phyloP scores from a whole-genome alignment of 2,329 filamentous ascomycete genomes.

The Fusarium fracticaudum region DNA sequence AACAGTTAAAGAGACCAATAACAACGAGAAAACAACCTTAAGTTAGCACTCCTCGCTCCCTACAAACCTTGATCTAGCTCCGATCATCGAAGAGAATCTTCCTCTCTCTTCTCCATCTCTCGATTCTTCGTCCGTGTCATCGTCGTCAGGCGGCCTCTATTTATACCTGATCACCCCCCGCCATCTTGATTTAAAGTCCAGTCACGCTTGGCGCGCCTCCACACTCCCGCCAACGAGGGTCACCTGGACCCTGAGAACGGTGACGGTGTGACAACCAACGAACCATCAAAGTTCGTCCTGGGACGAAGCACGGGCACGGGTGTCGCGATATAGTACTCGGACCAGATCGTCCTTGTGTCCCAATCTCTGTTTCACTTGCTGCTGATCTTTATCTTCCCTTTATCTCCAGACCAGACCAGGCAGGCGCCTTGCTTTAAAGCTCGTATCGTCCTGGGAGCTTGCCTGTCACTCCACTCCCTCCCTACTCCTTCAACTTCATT shows the following conservation, averaged over 20 bases:
- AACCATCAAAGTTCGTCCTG: slow-evolving; percentile 18
- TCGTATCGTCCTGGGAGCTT: not conserved
- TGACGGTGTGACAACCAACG: slow-evolving; percentile 37
- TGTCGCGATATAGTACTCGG: slow-evolving; percentile 15
- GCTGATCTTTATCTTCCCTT: not conserved
- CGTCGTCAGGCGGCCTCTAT: not conserved
- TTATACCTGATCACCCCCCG: slow-evolving; percentile 17
- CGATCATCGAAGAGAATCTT: not conserved
- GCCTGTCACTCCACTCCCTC: not conserved
- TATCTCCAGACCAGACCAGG: not conserved
- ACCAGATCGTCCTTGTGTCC: slow-evolving; percentile 5
- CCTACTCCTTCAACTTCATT: not conserved
- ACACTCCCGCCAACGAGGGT: slow-evolving; percentile 23
- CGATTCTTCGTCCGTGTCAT: not conserved
- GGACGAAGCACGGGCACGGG: slow-evolving; percentile 28
- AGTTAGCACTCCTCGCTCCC: not conserved
- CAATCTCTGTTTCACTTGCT: not conserved
- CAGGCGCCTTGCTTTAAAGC: not conserved
- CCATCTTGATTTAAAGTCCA: slow-evolving; percentile 29
- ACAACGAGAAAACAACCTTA: slow-evolving; percentile 8
- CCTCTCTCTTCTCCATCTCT: not conserved
- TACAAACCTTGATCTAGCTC: not conserved
- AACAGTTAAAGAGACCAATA: slow-evolving; percentile 11
- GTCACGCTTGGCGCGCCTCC: slow-evolving; percentile 34
- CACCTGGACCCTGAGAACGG: slow-evolving; percentile 37